Evolutionary conservation across 805 yeast genomes (phyloP).

Genomic region (Teunomyces funiuensis): DNA sequence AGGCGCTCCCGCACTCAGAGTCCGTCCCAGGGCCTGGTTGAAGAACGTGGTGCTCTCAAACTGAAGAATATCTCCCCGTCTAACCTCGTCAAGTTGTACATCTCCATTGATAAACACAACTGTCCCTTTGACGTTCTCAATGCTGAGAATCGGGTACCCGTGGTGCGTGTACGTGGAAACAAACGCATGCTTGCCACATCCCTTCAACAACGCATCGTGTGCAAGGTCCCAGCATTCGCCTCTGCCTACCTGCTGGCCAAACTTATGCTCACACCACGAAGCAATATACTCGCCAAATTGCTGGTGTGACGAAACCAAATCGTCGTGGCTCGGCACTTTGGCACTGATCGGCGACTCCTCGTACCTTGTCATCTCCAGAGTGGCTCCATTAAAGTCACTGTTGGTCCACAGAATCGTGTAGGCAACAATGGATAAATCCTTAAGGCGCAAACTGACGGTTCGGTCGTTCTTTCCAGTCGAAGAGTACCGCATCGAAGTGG

Average conservation of each 20-base stretch:
- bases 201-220: slow-evolving; percentile 46
- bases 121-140: slow-evolving; percentile 18
- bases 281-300: slow-evolving; percentile 54
- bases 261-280: slow-evolving; percentile 50
- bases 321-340: slow-evolving; percentile 28
- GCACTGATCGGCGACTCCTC: slow-evolving; percentile 44
- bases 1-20: slow-evolving; percentile 48
- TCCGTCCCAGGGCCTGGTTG: slow-evolving; percentile 31
- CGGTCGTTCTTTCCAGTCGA: slow-evolving; percentile 18
- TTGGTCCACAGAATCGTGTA: slow-evolving; percentile 43
- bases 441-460: slow-evolving; percentile 35
- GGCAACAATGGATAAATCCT: slow-evolving; percentile 40
- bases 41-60: slow-evolving; percentile 42
- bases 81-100: slow-evolving; percentile 37
- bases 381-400: slow-evolving; percentile 17
- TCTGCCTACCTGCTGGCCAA: slow-evolving; percentile 49
- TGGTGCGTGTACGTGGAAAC: slow-evolving; percentile 48
- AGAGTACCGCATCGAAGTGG: slow-evolving; percentile 17
- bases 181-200: slow-evolving; percentile 60
- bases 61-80: slow-evolving; percentile 59
- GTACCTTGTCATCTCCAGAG: slow-evolving; percentile 29
- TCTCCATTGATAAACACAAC: slow-evolving; percentile 21
- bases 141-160: slow-evolving; percentile 42
- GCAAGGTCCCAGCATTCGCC: slow-evolving; percentile 69
- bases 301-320: slow-evolving; percentile 32